Conservation (phyloP, 176 grass and related monocot genomes). For the Eleusine indica region DNA sequence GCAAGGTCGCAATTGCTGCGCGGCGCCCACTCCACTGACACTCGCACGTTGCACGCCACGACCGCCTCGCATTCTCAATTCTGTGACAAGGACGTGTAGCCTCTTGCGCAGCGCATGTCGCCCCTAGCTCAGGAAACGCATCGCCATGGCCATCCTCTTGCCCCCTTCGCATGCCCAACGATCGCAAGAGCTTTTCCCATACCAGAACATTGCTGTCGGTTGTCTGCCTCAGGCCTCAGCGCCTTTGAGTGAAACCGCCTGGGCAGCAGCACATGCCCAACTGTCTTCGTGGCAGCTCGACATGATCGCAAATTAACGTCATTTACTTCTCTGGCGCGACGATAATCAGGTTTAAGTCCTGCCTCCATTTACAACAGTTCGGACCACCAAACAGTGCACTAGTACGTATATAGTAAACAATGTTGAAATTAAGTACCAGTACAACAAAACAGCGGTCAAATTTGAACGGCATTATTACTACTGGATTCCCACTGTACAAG, state of each 20-base stretch:
- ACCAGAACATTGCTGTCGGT: slow-evolving; percentile 8
- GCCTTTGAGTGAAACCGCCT: slow-evolving; percentile 14
- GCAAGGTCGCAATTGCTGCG: background rate
- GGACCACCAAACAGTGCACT: background rate
- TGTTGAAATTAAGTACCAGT: background rate
- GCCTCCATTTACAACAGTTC: background rate
- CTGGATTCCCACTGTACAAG: background rate
- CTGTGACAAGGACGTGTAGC: background rate
- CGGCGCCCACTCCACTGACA: slow-evolving; percentile 28
- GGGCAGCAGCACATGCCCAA: slow-evolving; percentile 30
- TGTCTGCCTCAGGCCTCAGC: background rate
- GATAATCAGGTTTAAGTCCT: background rate
- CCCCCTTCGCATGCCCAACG: background rate
- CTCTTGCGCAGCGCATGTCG: slow-evolving; percentile 26
- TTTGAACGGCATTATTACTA: background rate
- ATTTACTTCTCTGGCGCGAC: background rate
- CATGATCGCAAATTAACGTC: background rate
- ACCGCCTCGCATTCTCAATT: background rate
- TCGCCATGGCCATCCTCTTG: background rate
- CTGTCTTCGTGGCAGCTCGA: background rate
- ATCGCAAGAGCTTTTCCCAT: background rate
- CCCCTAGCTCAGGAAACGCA: background rate
- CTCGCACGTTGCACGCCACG: slow-evolving; percentile 40
- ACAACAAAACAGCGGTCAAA: background rate
- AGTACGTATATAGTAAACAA: too few species aligned